Conservation (phyloP, 73 alveolate genomes). For the Paramecium tetraurelia region DNA sequence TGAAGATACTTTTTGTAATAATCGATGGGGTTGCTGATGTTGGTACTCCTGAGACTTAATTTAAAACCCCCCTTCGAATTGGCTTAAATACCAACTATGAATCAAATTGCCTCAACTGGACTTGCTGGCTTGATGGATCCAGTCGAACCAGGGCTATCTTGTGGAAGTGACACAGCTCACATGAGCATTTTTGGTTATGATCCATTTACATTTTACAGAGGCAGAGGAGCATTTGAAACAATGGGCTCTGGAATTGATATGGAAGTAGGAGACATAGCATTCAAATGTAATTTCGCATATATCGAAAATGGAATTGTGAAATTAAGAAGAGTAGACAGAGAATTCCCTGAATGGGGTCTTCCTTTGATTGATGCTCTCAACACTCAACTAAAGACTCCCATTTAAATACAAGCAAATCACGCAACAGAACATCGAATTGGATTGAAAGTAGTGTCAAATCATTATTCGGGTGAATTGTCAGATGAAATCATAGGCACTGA, state of each 20-base stretch:
- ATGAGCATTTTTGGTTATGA: conserved; percentile 83
- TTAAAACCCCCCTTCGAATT: conserved; percentile 69
- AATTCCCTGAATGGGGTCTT: conserved; percentile 84
- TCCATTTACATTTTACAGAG: conserved; percentile 75
- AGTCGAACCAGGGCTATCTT: conserved; percentile 82
- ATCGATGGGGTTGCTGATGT: conserved; percentile 82
- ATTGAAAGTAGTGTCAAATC: conserved; percentile 71
- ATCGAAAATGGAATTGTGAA: conserved; percentile 77
- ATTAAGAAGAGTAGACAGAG: conserved; percentile 82
- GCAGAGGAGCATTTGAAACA: conserved; percentile 87
- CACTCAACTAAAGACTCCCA: background rate
- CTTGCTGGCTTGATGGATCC: conserved; percentile 85
- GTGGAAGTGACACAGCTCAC: conserved; percentile 91
- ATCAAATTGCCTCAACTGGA: conserved; percentile 72
- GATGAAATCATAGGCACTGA: conserved; percentile 78
- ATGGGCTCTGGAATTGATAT: conserved; percentile 87
- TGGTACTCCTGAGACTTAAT: conserved; percentile 42
- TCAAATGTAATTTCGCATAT: conserved; percentile 82
- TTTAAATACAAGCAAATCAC: conserved; percentile 63
- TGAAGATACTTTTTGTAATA: conserved; percentile 63
- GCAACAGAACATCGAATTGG: conserved; percentile 92
- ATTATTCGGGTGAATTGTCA: conserved; percentile 50
- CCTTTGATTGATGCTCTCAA: background rate
- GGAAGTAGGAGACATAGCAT: conserved; percentile 80
- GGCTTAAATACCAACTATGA: conserved; percentile 67